These are phyloP conservation scores for Xylaria cubensis DNA, from an alignment of 495 filamentous ascomycete genomes.

Conservation along the genomic window DNA sequence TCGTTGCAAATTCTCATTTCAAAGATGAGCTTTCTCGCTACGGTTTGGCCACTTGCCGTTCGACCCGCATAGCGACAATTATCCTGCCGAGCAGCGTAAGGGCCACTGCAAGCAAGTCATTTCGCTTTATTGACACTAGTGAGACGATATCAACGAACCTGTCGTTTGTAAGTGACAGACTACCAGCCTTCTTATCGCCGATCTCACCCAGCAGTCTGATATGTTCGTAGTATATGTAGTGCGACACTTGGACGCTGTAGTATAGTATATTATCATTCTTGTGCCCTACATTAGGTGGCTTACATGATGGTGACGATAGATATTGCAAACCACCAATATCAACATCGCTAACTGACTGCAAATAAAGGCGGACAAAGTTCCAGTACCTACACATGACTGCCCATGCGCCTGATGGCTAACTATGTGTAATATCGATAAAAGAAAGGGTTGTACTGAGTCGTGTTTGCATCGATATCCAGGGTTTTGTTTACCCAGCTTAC, in stretches of 20 bases:
- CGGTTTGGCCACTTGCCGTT: background rate
- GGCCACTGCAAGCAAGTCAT: background rate
- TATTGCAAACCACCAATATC: background rate
- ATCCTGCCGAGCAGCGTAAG: background rate
- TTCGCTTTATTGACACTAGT: background rate
- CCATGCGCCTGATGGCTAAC: background rate
- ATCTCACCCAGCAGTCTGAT: background rate
- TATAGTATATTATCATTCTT: background rate
- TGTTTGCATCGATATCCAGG: background rate
- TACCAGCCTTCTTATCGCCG: background rate
- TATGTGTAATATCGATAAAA: background rate
- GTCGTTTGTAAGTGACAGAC: background rate
- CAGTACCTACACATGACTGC: background rate
- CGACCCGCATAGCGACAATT: background rate
- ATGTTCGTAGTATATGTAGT: background rate
- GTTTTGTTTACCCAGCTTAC: background rate
- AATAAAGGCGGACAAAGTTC: background rate
- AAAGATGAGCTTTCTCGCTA: background rate
- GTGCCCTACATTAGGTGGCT: background rate
- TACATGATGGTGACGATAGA: too few relatives aligned
- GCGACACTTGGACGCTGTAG: background rate
- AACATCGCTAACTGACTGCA: background rate
- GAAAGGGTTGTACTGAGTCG: background rate
- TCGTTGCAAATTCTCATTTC: background rate
- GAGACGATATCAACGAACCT: conserved; percentile 3